A percentile compares a stretch with the other conserved stretches of the same genome.
Evolutionary conservation across 129 eudicot species (phyloP).

Genomic region (Escallonia herrerae): DNA sequence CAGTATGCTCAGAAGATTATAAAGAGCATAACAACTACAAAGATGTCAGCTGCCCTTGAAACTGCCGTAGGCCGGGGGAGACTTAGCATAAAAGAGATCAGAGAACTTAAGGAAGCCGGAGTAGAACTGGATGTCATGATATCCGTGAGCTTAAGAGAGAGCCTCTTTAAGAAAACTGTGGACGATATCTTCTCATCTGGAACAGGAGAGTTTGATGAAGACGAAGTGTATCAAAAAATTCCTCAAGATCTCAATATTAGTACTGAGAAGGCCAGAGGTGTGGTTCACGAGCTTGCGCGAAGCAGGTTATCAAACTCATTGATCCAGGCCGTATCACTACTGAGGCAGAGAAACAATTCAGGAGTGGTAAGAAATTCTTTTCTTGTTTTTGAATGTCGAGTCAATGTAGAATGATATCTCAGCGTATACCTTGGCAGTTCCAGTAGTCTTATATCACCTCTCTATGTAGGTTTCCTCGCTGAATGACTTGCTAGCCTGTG

Average conservation of each 20-base stretch:
- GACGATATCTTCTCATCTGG: conserved; percentile 86
- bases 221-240: conserved; percentile 75
- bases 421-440: neutral
- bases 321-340: conserved; percentile 69
- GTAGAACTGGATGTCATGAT: conserved; percentile 73
- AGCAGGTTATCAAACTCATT: conserved; percentile 58
- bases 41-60: conserved; percentile 83
- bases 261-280: conserved; percentile 58
- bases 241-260: conserved; percentile 75
- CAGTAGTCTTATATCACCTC: neutral
- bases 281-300: conserved; percentile 69
- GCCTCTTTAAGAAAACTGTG: conserved; percentile 64
- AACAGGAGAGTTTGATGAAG: conserved; percentile 90
- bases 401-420: neutral
- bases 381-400: neutral
- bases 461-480: conserved; percentile 68
- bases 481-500: conserved; percentile 85
- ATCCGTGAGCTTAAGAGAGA: conserved; percentile 57
- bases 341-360: conserved; percentile 74
- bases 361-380: conserved; percentile 64
- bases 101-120: conserved; percentile 74
- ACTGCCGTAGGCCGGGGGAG: conserved; percentile 77
- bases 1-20: conserved; percentile 81
- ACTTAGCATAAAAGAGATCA: conserved; percentile 68
- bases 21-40: conserved; percentile 63